Base-by-base conservation (phyloP, 2,329 filamentous ascomycete genomes). In the Aureobasidium sp. region DNA sequence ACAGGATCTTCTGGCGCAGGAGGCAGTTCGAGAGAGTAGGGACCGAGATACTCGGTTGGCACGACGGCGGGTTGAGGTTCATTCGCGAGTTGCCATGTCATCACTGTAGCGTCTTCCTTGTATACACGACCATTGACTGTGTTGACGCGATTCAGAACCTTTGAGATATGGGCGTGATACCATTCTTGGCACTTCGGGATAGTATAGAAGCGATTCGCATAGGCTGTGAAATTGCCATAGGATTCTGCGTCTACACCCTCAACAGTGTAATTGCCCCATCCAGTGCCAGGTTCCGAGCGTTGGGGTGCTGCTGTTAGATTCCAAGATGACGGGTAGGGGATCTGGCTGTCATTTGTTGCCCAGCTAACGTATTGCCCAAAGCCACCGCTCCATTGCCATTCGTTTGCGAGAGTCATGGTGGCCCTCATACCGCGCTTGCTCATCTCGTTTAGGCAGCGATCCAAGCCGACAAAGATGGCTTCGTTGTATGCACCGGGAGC, bases 51-150 rank as follows among this genome's bases (percentile, higher is more conserved):
- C 13, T 71, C 71, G 2, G 73, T 65, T 1, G 69, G 69, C 29
- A 70, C 62, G 10, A 73, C 69, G 7, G 72, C 70, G 6, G 73
- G 71, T 54, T 80, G 78, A 4, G 78, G 78, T 65, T 80, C 78
- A 58, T 80, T 80, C 33, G 78, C 78, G 10, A 79, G 70, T 66
- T 80, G 76, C 78, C 78, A 80, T 20, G 78, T 79, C 78, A 80
- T 80, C 59, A 80, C 75, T 1, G 78, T 78, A 0, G 78, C 72
- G 65, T 79, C 77, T 38, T 79, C 74, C 9, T 67, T 76, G 68
- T 80, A 80, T 1, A 73, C 36, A 1, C 76, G 72, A 1, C 77
- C 76, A 33, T 76, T 80, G 10, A 79, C 69, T 1, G 75, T 77
- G 66, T 80, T 80, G n/a, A 69, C 70, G 1, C 78, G 71, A n/a